Percentiles rank a stretch among this genome's conserved stretches.
These are phyloP conservation scores for Diophrys sp. DNA, from an alignment of 73 alveolate species.

Conservation along the genomic window DNA sequence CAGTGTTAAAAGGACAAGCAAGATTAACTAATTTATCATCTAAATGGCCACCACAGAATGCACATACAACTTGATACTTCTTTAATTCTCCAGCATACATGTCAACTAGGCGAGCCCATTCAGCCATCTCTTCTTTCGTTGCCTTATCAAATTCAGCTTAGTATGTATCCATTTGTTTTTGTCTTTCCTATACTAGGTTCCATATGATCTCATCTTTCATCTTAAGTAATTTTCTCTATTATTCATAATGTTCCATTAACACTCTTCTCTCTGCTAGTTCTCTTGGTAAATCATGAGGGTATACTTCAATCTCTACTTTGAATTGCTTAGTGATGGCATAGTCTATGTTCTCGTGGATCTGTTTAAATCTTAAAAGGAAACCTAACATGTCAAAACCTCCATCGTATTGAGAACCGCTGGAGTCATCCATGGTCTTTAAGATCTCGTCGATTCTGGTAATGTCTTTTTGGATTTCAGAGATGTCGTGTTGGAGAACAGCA, in stretches of 20 bases:
- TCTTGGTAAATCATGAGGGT: conserved; percentile 71
- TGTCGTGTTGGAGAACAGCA: conserved; percentile 93
- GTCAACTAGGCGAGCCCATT: conserved; percentile 81
- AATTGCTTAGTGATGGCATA: conserved; percentile 63
- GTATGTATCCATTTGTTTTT: conserved; percentile 59
- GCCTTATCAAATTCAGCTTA: conserved; percentile 59
- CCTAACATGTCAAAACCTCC: conserved; percentile 21
- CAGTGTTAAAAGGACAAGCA: conserved; percentile 64
- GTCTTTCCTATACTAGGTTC: conserved; percentile 71
- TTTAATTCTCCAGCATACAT: conserved; percentile 75
- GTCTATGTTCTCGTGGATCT: conserved; percentile 80
- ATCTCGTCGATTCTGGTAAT: conserved; percentile 91
- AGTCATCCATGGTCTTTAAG: conserved; percentile 77
- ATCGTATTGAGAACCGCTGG: conserved; percentile 20
- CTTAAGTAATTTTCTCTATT: conserved; percentile 67
- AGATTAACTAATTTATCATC: conserved; percentile 72
- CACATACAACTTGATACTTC: conserved; percentile 77
- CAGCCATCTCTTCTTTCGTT: conserved; percentile 74
- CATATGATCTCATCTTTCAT: conserved; percentile 85
- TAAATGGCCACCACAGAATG: conserved; percentile 79
- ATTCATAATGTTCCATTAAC: conserved; percentile 64
- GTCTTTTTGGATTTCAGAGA: conserved; percentile 92
- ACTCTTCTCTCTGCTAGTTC: conserved; percentile 86
- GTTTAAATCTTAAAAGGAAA: conserved; percentile 58
- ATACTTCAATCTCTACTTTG: conserved; percentile 65